A percentile compares a stretch with the other conserved stretches of the same genome.
Evolutionary conservation across 345 rosid genomes (phyloP).

Genomic region (Trapa bicornis): DNA sequence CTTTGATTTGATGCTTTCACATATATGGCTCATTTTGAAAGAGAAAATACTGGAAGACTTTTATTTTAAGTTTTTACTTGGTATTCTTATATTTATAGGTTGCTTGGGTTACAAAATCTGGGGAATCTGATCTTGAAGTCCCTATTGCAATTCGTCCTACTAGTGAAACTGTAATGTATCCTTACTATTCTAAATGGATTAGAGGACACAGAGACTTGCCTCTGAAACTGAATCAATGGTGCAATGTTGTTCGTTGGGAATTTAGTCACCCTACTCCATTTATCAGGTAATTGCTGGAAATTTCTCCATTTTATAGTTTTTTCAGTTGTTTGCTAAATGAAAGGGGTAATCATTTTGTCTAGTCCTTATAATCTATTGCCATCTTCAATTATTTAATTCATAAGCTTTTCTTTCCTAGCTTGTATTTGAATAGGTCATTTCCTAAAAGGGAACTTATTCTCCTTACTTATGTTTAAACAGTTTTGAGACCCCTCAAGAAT

Average conservation of each 20-base stretch:
- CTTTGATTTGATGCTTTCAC: background rate
- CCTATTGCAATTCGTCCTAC: slow-evolving; percentile 97
- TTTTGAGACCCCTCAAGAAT: background rate
- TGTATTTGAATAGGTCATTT: background rate
- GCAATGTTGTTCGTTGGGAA: slow-evolving; percentile 99
- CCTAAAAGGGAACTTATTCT: background rate
- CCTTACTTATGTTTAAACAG: background rate
- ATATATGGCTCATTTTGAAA: background rate
- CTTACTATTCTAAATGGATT: slow-evolving; percentile 94
- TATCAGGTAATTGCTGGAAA: slow-evolving; percentile 51
- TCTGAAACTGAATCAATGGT: slow-evolving; percentile 93
- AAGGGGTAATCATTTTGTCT: background rate
- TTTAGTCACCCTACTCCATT: slow-evolving; percentile 99
- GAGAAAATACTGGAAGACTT: background rate
- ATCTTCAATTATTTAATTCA: background rate
- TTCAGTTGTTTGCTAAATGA: background rate
- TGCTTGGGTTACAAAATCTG: slow-evolving; percentile 96
- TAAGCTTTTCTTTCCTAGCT: background rate
- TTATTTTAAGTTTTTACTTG: background rate
- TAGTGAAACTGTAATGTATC: slow-evolving; percentile 98
- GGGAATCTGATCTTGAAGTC: slow-evolving; percentile 78
- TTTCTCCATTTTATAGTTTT: background rate
- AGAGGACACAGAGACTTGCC: slow-evolving; percentile 98
- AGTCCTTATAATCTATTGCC: background rate
- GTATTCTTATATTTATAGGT: slow-evolving; percentile 32